phyloP scores from a whole-genome alignment of 805 yeast species.

The Metschnikowia orientalis region DNA sequence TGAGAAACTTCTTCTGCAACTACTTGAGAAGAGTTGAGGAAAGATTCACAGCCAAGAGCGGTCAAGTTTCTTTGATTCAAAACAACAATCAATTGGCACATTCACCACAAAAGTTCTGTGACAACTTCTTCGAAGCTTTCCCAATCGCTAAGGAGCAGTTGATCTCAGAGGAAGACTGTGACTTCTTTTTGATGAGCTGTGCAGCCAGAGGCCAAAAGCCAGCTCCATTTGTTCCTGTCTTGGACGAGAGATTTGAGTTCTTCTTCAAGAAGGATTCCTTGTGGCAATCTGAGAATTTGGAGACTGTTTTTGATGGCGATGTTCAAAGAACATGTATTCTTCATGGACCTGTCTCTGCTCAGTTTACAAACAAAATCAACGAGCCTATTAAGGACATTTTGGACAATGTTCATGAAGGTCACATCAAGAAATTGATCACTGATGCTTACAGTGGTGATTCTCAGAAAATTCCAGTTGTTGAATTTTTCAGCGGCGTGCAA shows the following conservation, averaged over 20 bases:
- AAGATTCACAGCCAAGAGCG: constrained; percentile 66
- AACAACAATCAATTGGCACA: constrained; percentile 60
- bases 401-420: constrained; percentile 88
- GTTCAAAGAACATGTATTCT: constrained; percentile 98
- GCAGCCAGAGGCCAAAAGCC: constrained; percentile 89
- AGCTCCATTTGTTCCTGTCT: constrained; percentile 93
- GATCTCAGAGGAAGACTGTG: constrained; percentile 92
- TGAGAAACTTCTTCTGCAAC: constrained; percentile 83
- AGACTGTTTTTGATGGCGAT: constrained; percentile 92
- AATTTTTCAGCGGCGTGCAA: constrained; percentile 73
- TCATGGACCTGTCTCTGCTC: constrained; percentile 98
- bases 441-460: constrained; percentile 70
- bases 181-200: constrained; percentile 81
- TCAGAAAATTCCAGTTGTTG: constrained; percentile 77
- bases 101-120: constrained; percentile 57
- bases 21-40: constrained; percentile 94
- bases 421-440: constrained; percentile 61
- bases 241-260: constrained; percentile 90
- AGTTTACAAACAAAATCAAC: constrained; percentile 76
- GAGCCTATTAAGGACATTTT: constrained; percentile 91
- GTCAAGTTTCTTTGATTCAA: constrained; percentile 66
- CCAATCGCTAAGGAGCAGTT: constrained; percentile 77
- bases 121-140: constrained; percentile 59
- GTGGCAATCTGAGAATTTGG: constrained; percentile 98
- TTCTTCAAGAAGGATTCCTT: constrained; percentile 98